Conservation (phyloP, 1,284 basidiomycete genomes). For the Fomes fomentarius region DNA sequence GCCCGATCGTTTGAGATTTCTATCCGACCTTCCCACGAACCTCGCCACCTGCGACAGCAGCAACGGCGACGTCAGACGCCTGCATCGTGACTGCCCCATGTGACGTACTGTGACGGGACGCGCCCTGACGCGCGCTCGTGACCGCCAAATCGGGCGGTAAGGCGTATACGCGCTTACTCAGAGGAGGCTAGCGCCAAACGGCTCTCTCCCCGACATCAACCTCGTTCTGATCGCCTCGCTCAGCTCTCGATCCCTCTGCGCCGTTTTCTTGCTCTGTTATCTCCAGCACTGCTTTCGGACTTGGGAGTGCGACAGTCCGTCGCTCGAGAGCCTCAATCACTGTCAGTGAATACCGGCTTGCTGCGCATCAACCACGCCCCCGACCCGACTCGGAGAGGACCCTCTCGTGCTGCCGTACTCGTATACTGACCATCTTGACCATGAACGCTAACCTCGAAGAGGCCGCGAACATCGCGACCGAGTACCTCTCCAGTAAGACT, state of each 20-base stretch:
- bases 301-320: conserved; percentile 4
- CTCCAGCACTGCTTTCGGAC: conserved; percentile 19
- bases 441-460: conserved; percentile 58
- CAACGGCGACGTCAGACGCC: conserved; percentile 1
- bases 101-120: conserved; percentile 17
- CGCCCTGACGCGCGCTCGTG: conserved; percentile 5
- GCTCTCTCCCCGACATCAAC: conserved; percentile 20
- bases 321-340: not conserved
- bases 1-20: conserved; percentile 7
- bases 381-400: too few relatives aligned
- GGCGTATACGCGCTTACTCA: conserved; percentile 2
- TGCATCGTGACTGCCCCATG: too few relatives aligned
- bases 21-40: conserved; percentile 16
- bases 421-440: not conserved
- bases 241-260: conserved; percentile 6
- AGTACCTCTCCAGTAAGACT: conserved; percentile 68
- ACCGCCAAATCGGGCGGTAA: not conserved
- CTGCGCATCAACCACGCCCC: too few relatives aligned
- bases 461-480: conserved; percentile 68
- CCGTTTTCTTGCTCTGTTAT: conserved; percentile 4
- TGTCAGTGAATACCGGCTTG: too few relatives aligned
- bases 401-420: too few relatives aligned
- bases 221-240: conserved; percentile 17
- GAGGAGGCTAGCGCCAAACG: conserved; percentile 1
- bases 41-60: conserved; percentile 3